Evolutionary conservation across 176 grass and related monocot species (phyloP).

Genomic region (Lolium perenne): DNA sequence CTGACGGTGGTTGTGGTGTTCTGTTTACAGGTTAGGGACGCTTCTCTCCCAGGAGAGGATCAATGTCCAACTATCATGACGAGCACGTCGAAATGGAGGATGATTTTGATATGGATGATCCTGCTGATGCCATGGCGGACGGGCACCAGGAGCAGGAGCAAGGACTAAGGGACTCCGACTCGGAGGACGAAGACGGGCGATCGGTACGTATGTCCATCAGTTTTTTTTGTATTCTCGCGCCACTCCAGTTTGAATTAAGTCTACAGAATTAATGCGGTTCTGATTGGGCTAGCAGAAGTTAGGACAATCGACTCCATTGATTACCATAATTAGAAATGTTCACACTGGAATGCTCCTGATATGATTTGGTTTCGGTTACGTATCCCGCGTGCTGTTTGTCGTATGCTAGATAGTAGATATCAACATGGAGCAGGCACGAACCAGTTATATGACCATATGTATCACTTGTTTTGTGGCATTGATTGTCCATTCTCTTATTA

Average conservation of each 20-base stretch:
- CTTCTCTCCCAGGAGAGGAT: constrained; percentile 27
- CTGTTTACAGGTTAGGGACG: constrained; percentile 44
- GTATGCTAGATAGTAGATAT: constrained; percentile 28
- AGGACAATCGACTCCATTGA: not conserved
- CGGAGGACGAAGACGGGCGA: constrained; percentile 67
- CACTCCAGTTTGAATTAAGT: not conserved
- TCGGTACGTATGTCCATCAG: constrained; percentile 61
- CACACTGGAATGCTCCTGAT: constrained; percentile 4
- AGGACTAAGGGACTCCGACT: constrained; percentile 70
- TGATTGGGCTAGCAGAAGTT: constrained; percentile 34
- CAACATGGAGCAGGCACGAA: not conserved
- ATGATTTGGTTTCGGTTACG: not conserved
- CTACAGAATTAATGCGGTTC: not conserved
- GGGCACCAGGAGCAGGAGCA: constrained; percentile 66
- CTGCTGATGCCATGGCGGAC: constrained; percentile 68
- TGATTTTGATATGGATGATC: constrained; percentile 81
- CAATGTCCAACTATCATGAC: constrained; percentile 70
- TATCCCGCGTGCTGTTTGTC: not conserved
- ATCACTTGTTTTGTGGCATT: not conserved
- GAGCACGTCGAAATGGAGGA: constrained; percentile 75
- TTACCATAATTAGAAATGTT: not conserved
- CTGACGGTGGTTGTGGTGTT: constrained; percentile 18
- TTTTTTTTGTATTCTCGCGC: constrained; percentile 19
- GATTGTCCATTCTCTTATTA: not conserved
- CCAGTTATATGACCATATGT: not conserved